Evolutionary conservation across 2,329 filamentous ascomycete genomes (phyloP), one percentile per base, ranked within the genome.

Genomic region (Rhynchosporium graminicola): DNA sequence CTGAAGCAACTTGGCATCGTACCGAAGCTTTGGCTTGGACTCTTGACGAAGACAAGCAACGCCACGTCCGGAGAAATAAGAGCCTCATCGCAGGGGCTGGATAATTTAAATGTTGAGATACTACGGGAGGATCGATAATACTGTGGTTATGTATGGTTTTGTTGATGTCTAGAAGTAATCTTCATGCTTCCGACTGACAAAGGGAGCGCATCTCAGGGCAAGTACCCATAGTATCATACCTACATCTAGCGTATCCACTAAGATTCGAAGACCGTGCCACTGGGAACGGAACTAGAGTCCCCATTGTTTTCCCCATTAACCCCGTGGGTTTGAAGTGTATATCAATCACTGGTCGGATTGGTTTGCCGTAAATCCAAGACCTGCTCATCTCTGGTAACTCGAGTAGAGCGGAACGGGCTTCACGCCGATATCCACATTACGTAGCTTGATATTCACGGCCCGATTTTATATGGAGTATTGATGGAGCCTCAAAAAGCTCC

Each of bases 11-110:
- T 54, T 54, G 50, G 50, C 50, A 15, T 1, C 33, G 7, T 20
- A 40, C 40, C 13, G 33, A 54, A 54, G 50, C 50, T 20, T 54
- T 36, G 5, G n/a, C 33, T 36, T n/a, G 50, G 12, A 42, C 15
- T 54, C 50, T 54, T 54, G 50, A 40, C 36, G 2, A 7, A 46
- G 50, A 54, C 50, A 54, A 54, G 50, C 50, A 54, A 54, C n/a
- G 50, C 50, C 50, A 54, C 20, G 50, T 36, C 50, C n/a, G 50
- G 36, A 20, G 20, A 20, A 20, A 20, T 20, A 28, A 54, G 50
- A 54, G 50, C 50, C 50, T 54, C 50, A 40, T 54, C 50, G 9
- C 50, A 40, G 38, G 8, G 33, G 26, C 36, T 42, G 2, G 15
- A 54, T n/a, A 12, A 28, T 9, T 13, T 42, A 31, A 20, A 7